phyloP scores from a whole-genome alignment of 2,329 filamentous ascomycete species.

The Hypoxylon sp. region DNA sequence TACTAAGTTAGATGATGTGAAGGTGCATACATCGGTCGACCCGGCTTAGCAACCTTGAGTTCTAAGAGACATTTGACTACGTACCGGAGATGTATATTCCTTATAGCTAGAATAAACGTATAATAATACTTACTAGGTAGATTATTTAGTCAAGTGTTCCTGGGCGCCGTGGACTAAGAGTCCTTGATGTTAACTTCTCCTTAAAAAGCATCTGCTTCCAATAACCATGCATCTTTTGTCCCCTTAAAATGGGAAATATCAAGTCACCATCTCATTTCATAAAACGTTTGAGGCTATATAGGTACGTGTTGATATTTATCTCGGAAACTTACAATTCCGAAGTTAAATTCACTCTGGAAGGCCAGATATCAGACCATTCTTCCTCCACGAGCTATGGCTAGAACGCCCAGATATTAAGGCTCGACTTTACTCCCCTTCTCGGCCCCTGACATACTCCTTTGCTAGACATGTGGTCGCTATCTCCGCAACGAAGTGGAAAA shows the following conservation, averaged over 20 bases:
- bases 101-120: not conserved
- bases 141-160: not conserved
- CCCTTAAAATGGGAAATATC: not conserved
- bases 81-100: not conserved
- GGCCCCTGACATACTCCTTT: not conserved
- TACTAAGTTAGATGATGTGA: not conserved
- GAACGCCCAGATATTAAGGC: slow-evolving; percentile 8
- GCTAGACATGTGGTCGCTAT: not conserved
- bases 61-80: not conserved
- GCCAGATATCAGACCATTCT: not conserved
- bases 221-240: not conserved
- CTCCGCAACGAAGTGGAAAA: slow-evolving; percentile 9
- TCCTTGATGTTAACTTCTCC: not conserved
- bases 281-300: not conserved
- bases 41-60: not conserved
- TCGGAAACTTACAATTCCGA: not conserved
- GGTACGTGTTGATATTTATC: not conserved
- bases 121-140: not conserved
- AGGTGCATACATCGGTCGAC: not conserved
- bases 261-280: not conserved
- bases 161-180: not conserved
- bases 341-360: not conserved
- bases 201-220: not conserved
- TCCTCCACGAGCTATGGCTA: not conserved
- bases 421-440: slow-evolving; percentile 5